Evolutionary conservation across 257 asterid genomes (phyloP), one percentile per base, ranked within the genome.

Genomic region (Lavandula angustifolia): DNA sequence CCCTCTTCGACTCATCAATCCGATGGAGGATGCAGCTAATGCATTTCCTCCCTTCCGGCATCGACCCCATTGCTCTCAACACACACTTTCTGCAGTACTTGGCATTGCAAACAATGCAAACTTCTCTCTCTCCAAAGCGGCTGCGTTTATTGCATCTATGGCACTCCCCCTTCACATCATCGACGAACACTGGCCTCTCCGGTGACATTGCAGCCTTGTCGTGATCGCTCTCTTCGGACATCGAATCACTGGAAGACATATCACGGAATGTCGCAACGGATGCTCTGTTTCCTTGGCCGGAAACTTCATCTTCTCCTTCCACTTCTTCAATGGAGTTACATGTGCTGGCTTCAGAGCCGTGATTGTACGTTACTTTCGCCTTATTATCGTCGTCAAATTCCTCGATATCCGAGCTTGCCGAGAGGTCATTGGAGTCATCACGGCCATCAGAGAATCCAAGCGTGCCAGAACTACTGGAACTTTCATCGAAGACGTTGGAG

Each of bases 31-130:
- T 79, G 65, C 98, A 91, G 34, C 81, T 10, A 44, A 86, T 68
- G 46, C 99, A 94, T 67, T 94, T 94, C 67, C 99, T 80, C 37
- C 99, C 99, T 74, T 94, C 96, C 0, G 94, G 86, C 99, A 94
- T 90, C 27, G 95, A 85, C 49, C 99, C 99, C 99, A 94, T 94
- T 53, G 98, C 92, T 73, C 95, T 80, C 50, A 86, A 27, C 64
- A 94, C 80, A 70, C 99, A 94, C 68, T 67, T 75, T 33, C 78
- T 66, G 73, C 99, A 94, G 62, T 86, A 94, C 74, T 80, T 85
- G 0, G 96, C 92, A 3, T 91, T 76, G 64, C 97, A 94, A 22
- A 86, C 98, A 41, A 94, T 54, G 79, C 99, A 90, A 41, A 55
- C 71, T 62, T 90, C 99, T 73, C 80, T 94, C 66, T 79, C 81